Evolutionary conservation across 1,284 basidiomycete genomes (phyloP), one percentile per base, ranked within the genome.

Genomic region (Cutaneotrichosporon sp.): DNA sequence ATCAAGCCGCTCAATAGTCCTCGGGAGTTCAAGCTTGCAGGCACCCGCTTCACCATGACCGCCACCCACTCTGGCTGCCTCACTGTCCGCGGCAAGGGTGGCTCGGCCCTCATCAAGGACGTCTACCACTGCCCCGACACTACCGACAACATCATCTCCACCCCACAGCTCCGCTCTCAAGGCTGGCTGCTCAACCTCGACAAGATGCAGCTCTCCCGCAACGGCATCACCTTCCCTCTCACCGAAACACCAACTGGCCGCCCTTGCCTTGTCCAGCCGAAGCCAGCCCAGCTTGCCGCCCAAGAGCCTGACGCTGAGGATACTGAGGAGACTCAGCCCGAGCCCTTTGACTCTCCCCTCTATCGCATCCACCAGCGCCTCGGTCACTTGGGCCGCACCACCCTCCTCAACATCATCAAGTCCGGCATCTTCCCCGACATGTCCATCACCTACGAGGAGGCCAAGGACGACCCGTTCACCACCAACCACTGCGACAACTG

Each of bases 121-220:
- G 54, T 56, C 29, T 36, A 22, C 54, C 42, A 56, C 45, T 34
- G 38, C 8, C 29, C 43, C 27, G 54, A 56, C 9, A 56, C 54
- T 10, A 34, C 29, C 16, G 54, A 56, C 43, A 46, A 47, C 54
- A 56, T 47, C 18, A 18, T 56, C 31, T 33, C 43, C 3, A 29
- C 31, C 14, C 8, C 27, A 5, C 29, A 22, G 29, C 54, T 56
- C 20, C 18, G 25, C 16, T 10, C 3, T 13, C 27, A 46, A 27
- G 54, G 57, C 25, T 46, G 42, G 49, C n/a, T 22, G 4, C 22
- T 59, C 18, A 29, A 53, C 42, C 57, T 46, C 25, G 57, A 53
- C 25, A 51, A 51, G 25, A 51, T 31, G 49, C 25, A 29, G 9
- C 24, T 51, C 13, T 13, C 14, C 29, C 24, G 27, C 49, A 27